These are phyloP conservation scores for Barbarea vulgaris DNA, from an alignment of 345 rosid species.

Conservation along the genomic window DNA sequence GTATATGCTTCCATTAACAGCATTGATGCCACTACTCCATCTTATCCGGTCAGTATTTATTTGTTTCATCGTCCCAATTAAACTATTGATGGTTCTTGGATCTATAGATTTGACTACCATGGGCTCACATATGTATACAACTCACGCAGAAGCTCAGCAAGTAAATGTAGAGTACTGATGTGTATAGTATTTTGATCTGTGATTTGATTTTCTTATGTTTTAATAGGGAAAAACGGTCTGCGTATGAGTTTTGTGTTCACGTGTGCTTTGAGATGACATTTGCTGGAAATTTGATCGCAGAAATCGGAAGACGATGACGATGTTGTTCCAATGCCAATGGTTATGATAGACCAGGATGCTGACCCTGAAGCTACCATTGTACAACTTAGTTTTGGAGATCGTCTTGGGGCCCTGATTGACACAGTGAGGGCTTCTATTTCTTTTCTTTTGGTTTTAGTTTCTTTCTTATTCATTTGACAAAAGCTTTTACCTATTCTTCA, in stretches of 20 bases:
- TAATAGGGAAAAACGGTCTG: slow-evolving; percentile 28
- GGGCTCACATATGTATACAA: not conserved
- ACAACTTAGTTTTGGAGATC: slow-evolving; percentile 94
- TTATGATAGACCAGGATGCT: slow-evolving; percentile 87
- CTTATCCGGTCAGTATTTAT: slow-evolving; percentile 59
- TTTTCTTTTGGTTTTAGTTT: not conserved
- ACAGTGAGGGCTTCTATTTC: slow-evolving; percentile 51
- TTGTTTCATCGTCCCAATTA: not conserved
- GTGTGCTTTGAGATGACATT: slow-evolving; percentile 43
- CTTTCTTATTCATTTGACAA: not conserved
- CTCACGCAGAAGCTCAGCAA: not conserved
- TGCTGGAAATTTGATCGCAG: slow-evolving; percentile 48
- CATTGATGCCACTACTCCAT: slow-evolving; percentile 48
- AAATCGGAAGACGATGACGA: slow-evolving; percentile 53
- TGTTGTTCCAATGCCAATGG: slow-evolving; percentile 46
- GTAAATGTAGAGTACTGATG: not conserved
- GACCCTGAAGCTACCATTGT: slow-evolving; percentile 84
- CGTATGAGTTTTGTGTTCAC: slow-evolving; percentile 37
- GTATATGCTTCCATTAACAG: slow-evolving; percentile 49
- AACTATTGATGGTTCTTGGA: slow-evolving; percentile 15
- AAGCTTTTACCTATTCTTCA: not conserved
- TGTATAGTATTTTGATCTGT: slow-evolving; percentile 3
- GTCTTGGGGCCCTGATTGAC: slow-evolving; percentile 94
- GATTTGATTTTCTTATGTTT: slow-evolving; percentile 17
- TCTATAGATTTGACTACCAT: not conserved